phyloP scores from a whole-genome alignment of 1,284 basidiomycete genomes.

The Rhodotorula sp. region DNA sequence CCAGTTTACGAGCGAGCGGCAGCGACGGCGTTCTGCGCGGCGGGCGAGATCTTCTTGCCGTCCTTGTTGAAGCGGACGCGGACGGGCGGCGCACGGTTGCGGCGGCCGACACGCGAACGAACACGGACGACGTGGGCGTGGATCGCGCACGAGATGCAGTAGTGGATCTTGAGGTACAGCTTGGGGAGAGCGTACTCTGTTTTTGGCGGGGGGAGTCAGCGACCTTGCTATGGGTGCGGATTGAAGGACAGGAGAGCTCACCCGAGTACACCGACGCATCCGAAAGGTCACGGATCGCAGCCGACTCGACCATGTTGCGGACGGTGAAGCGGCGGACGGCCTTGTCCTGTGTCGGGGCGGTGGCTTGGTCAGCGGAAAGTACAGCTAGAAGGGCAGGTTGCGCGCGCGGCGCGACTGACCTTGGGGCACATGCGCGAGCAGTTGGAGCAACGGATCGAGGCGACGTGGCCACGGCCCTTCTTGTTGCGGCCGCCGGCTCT shows the following conservation, averaged over 20 bases:
- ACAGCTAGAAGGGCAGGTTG: no score
- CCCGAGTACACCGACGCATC: constrained; percentile 93
- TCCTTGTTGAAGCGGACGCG: constrained; percentile 94
- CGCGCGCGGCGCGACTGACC: constrained; percentile 53
- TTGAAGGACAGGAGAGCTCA: constrained; percentile 53
- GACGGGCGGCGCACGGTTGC: constrained; percentile 94
- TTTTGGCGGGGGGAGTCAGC: neutral
- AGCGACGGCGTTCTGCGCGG: constrained; percentile 6
- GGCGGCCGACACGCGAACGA: constrained; percentile 80
- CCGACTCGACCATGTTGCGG: constrained; percentile 98
- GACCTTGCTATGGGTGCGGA: no score
- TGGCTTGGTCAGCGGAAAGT: no score
- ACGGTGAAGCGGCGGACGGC: constrained; percentile 99
- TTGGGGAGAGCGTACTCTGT: constrained; percentile 96
- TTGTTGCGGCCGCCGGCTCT: constrained; percentile 98
- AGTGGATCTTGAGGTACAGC: constrained; percentile 98
- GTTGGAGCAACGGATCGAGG: constrained; percentile 95
- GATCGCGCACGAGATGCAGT: constrained; percentile 99
- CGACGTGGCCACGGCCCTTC: constrained; percentile 95
- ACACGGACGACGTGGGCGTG: constrained; percentile 99
- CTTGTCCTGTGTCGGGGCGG: constrained; percentile 68
- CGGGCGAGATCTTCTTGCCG: constrained; percentile 46
- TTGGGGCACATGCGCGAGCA: constrained; percentile 64
- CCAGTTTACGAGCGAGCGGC: constrained; percentile 7
- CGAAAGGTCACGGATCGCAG: constrained; percentile 94